Conservation (phyloP, 2,329 filamentous ascomycete species). For the Scolecobasidium constrictum region DNA sequence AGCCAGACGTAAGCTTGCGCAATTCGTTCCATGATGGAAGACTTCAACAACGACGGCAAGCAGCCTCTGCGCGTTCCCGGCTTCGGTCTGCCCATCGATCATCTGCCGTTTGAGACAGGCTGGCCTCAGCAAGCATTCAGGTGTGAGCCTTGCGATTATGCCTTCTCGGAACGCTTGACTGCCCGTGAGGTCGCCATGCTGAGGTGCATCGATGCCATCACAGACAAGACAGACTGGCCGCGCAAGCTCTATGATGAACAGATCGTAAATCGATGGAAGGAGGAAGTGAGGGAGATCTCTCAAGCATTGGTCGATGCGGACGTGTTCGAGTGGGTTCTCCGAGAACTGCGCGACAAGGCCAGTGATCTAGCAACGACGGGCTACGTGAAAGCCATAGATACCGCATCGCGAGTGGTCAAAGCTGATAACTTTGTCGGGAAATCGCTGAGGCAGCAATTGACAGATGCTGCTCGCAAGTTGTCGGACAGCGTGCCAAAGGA, state of each 20-base stretch:
- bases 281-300: conserved; percentile 15
- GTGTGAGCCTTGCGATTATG: no score
- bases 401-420: conserved; percentile 35
- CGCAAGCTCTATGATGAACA: conserved; percentile 26
- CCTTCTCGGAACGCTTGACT: no score
- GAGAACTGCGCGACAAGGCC: conserved; percentile 40
- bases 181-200: conserved; percentile 8
- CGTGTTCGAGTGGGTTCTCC: conserved; percentile 12
- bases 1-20: no score
- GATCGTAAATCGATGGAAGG: conserved; percentile 21
- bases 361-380: conserved; percentile 26
- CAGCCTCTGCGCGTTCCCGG: no score
- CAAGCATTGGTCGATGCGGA: conserved; percentile 6
- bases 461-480: conserved; percentile 37
- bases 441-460: conserved; percentile 30
- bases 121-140: no score
- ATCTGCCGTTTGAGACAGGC: no score
- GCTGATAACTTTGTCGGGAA: conserved; percentile 35
- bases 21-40: no score
- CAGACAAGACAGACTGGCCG: conserved; percentile 24
- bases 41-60: no score
- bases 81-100: no score
- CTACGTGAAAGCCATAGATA: conserved; percentile 34
- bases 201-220: conserved; percentile 1
- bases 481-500: conserved; percentile 45